These are phyloP conservation scores for Lactarius pseudohatsudake DNA, from an alignment of 768 basidiomycete species.

Conservation along the genomic window DNA sequence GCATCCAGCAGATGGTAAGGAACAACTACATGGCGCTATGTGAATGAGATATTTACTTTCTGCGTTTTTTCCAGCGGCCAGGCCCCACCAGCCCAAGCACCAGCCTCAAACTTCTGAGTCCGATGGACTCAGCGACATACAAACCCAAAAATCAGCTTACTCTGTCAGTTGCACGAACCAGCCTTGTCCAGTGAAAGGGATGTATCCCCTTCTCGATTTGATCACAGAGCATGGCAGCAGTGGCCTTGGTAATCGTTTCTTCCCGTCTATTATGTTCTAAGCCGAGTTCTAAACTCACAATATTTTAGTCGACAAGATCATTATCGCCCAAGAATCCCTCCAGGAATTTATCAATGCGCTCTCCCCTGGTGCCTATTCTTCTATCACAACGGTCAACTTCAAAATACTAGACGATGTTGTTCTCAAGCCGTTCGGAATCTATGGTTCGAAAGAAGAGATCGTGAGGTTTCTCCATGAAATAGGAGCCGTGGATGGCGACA, in stretches of 20 bases:
- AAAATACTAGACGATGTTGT: constrained; percentile 45
- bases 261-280: no score
- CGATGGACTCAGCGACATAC: no score
- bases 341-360: constrained; percentile 49
- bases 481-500: constrained; percentile 39
- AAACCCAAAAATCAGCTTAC: no score
- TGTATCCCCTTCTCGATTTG: constrained; percentile 55
- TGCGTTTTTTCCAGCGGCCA: no score
- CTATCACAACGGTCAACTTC: constrained; percentile 59
- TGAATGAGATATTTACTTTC: no score
- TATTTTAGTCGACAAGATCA: constrained; percentile 56
- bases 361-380: constrained; percentile 50
- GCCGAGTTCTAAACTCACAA: background rate
- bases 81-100: no score
- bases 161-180: background rate
- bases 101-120: no score
- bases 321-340: constrained; percentile 55
- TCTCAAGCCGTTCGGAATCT: constrained; percentile 55
- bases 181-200: constrained; percentile 39
- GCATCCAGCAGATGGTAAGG: no score
- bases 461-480: constrained; percentile 44
- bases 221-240: constrained; percentile 51
- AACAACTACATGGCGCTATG: no score
- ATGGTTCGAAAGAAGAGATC: constrained; percentile 56
- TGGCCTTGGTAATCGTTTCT: constrained; percentile 45